These are phyloP conservation scores for Leishmania amazonensis DNA, from an alignment of 208 protist species.

Conservation along the genomic window DNA sequence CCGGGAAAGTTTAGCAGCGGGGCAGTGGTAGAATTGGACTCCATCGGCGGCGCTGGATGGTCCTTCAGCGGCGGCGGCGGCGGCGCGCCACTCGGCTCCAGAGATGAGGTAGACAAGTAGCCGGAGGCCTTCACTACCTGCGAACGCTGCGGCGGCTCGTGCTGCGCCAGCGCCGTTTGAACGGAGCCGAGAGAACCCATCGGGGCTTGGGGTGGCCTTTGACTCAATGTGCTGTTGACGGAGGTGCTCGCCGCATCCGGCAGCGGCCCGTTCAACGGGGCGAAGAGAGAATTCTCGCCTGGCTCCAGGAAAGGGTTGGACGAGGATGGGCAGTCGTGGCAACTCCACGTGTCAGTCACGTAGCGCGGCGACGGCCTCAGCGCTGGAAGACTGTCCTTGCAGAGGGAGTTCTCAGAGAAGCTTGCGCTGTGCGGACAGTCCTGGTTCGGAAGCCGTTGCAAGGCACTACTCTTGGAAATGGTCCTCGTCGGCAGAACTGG, in stretches of 20 bases:
- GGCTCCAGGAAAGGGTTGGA: conserved; percentile 22
- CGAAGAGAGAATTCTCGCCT: background rate
- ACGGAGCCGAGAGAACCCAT: background rate
- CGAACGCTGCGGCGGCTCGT: background rate
- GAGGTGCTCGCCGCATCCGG: background rate
- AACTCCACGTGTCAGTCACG: background rate
- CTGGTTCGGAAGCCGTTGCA: background rate
- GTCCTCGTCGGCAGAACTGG: background rate
- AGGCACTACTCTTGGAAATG: background rate
- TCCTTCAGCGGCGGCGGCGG: background rate
- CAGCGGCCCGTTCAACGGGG: background rate
- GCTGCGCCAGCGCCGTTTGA: background rate
- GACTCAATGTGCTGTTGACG: background rate
- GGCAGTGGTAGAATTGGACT: background rate
- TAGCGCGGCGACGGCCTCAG: background rate
- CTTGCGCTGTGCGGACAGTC: background rate
- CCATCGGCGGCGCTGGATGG: background rate
- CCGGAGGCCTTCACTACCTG: background rate
- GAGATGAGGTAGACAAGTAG: conserved; percentile 5
- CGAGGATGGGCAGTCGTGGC: background rate
- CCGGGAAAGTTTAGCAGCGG: background rate
- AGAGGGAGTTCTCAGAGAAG: conserved; percentile 1
- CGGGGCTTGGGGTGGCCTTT: background rate
- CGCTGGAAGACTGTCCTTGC: background rate
- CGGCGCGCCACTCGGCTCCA: conserved; percentile 7